These are phyloP conservation scores for Cyclotella baltica DNA, from an alignment of 108 stramenopile genomes.

Conservation along the genomic window DNA sequence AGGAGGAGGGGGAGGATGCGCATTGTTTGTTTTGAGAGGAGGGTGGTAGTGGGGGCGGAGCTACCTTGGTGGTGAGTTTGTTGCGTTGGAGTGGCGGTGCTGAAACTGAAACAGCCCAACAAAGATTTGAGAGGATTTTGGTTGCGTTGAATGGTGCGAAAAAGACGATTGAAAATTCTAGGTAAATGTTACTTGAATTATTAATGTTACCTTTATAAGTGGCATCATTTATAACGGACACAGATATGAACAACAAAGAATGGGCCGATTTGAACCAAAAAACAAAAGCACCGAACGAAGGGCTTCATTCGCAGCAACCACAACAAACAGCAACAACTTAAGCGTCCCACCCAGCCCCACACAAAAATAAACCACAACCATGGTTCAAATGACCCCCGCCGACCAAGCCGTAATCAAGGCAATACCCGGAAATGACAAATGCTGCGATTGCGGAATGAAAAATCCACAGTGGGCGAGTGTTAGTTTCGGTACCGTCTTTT, in stretches of 20 bases:
- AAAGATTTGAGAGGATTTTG: background rate
- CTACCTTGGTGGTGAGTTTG: background rate
- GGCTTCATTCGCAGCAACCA: background rate
- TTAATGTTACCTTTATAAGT: too few species aligned
- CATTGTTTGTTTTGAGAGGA: background rate
- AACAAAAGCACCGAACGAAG: too few species aligned
- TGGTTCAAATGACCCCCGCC: conserved; percentile 87
- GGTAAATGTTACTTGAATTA: too few species aligned
- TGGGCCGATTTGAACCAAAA: too few species aligned
- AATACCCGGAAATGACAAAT: conserved; percentile 84
- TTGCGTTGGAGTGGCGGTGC: background rate
- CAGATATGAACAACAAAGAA: too few species aligned
- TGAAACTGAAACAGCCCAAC: too few species aligned
- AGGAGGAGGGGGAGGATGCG: conserved; percentile 38
- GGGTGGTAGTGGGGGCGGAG: background rate
- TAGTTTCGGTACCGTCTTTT: conserved; percentile 95
- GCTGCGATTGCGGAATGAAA: conserved; percentile 95
- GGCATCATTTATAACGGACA: too few species aligned
- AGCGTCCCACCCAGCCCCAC: background rate
- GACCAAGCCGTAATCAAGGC: conserved; percentile 81
- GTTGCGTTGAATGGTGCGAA: background rate
- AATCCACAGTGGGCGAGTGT: conserved; percentile 98
- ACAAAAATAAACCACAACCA: conserved; percentile 35
- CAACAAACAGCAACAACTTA: background rate
- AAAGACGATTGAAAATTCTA: too few species aligned